phyloP scores from a whole-genome alignment of 1,284 basidiomycete species.

The Irpex sp. region DNA sequence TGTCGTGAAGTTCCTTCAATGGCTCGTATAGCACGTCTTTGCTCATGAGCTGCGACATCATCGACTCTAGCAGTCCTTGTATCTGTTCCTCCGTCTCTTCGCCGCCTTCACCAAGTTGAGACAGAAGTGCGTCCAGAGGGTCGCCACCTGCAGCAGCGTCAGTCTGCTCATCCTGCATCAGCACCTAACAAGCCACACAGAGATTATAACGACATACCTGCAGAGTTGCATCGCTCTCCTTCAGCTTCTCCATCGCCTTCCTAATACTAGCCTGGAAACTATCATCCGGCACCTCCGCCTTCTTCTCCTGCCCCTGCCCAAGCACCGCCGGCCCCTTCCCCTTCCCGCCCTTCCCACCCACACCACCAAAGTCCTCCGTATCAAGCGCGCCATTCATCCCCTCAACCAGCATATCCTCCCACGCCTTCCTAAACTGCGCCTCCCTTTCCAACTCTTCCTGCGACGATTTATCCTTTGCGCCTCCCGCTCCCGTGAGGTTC shows the following conservation, averaged over 20 bases:
- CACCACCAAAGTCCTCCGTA: slow-evolving; percentile 23
- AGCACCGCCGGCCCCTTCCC: no score
- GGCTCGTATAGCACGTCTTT: slow-evolving; percentile 94
- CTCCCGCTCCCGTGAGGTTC: background rate
- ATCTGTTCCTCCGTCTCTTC: slow-evolving; percentile 61
- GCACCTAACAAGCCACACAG: background rate
- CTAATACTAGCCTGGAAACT: slow-evolving; percentile 77
- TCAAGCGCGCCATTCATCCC: slow-evolving; percentile 53
- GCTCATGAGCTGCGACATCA: slow-evolving; percentile 94
- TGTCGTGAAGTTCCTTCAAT: slow-evolving; percentile 82
- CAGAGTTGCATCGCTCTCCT: slow-evolving; percentile 63
- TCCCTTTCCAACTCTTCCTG: slow-evolving; percentile 39
- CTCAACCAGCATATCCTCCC: slow-evolving; percentile 76
- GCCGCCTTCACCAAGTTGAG: slow-evolving; percentile 38
- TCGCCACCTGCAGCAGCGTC: slow-evolving; percentile 32
- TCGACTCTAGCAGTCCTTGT: slow-evolving; percentile 77
- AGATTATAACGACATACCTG: slow-evolving; percentile 29
- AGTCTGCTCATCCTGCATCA: slow-evolving; percentile 25
- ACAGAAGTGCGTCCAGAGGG: slow-evolving; percentile 47
- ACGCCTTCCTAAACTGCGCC: slow-evolving; percentile 57
- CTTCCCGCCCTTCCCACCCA: slow-evolving; percentile 1
- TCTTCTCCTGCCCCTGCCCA: slow-evolving; percentile 1
- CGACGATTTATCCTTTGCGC: slow-evolving; percentile 19
- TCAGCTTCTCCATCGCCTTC: slow-evolving; percentile 79
- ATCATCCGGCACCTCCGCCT: slow-evolving; percentile 25